phyloP scores from a whole-genome alignment of 225 moss, liverwort and hornwort genomes.

The Antitrichia curtipendula region DNA sequence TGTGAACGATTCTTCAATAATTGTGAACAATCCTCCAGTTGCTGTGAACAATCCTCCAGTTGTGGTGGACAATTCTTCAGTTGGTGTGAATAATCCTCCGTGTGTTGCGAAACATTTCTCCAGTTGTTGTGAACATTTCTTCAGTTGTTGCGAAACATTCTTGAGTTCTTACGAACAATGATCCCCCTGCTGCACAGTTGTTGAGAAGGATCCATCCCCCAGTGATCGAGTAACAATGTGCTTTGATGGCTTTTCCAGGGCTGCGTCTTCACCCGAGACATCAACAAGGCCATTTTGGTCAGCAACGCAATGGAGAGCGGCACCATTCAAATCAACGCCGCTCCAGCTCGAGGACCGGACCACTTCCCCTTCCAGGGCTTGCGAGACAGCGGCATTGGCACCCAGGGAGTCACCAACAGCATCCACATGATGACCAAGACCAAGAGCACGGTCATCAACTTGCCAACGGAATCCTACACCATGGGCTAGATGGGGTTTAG shows the following conservation, averaged over 20 bases:
- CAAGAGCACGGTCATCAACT: conserved; percentile 53
- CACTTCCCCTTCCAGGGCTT: conserved; percentile 57
- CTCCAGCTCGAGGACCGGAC: conserved; percentile 44
- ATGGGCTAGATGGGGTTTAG: conserved; percentile 19
- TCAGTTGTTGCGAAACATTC: neutral
- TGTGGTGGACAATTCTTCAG: neutral
- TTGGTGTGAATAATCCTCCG: neutral
- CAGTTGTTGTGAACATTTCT: neutral
- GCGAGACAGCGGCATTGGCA: conserved; percentile 46
- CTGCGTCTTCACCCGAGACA: conserved; percentile 35
- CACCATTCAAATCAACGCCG: conserved; percentile 46
- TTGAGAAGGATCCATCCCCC: neutral
- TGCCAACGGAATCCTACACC: conserved; percentile 41
- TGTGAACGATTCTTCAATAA: neutral
- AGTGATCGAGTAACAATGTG: neutral
- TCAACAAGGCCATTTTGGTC: conserved; percentile 45
- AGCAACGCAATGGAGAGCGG: conserved; percentile 49
- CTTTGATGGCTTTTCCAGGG: conserved; percentile 3
- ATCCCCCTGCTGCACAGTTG: neutral
- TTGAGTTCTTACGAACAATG: neutral
- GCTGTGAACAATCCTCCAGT: neutral
- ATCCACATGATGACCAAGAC: conserved; percentile 50
- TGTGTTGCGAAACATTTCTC: too few species aligned
- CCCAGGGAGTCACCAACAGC: conserved; percentile 49
- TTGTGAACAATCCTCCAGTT: neutral